Base-by-base conservation (phyloP, 1,284 basidiomycete genomes). In the Trametes hirsuta region DNA sequence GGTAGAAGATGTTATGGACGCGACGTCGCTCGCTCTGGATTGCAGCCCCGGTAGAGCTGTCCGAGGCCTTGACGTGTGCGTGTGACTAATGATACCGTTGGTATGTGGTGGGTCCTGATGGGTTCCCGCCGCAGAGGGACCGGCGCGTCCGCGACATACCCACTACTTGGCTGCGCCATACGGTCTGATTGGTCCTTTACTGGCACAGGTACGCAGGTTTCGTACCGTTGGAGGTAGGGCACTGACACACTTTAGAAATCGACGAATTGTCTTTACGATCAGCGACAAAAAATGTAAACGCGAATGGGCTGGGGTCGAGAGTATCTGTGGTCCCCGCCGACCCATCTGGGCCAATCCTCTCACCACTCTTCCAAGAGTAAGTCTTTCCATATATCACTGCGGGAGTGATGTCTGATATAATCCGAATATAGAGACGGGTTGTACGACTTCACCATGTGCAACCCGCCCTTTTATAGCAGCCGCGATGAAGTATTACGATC, bases 381-480 rank as follows among this genome's bases (percentile, higher is more conserved):
- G 55, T 37, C n/a, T 22, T 11, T 30, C 4, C 24, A n/a, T n/a
- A 30, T 8, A 30, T 30, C 30, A 9, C 12, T 2, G 10, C 24
- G 21, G 4, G n/a, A 22, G 11, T 22, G 6, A 3, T 25, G 22
- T 12, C 4, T 15, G 12, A 18, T 6, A 8, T 48, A 42, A 41
- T 14, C 4, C 1, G 2, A 40, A n/a, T 9, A 2, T 6, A 61
- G 64, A 10, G 78, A 58, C 25, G 22, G 22, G 30, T 74, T 80
- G 22, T 85, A 84, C 72, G 82, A 86, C 59, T 93, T 96, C 66
- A 87, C 87, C 0, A 94, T 98, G 87, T 98, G 95, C 76, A 98
- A 98, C 71, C 97, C 97, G 0, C 96, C 96, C 0, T 98, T 98
- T 75, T 98, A 97, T 71, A 72, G 77, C 12, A 91, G 86, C 53